Percentiles rank a stretch among this genome's conserved stretches.
These are phyloP conservation scores for Abrus precatorius DNA, from an alignment of 306 rosid species.

Conservation along the genomic window DNA sequence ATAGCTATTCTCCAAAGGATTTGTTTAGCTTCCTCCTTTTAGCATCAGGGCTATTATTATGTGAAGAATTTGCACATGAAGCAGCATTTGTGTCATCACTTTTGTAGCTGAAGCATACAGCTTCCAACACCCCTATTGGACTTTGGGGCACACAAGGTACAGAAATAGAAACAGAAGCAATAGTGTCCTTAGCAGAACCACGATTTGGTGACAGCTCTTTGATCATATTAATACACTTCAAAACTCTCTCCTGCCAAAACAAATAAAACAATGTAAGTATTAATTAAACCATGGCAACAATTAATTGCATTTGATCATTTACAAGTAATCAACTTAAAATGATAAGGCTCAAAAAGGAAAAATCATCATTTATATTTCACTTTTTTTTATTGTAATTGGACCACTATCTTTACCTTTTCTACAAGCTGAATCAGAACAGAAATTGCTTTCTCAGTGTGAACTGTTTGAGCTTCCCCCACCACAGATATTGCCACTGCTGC, in stretches of 20 bases:
- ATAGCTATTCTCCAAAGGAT: constrained; percentile 62
- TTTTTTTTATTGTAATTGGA: constrained; percentile 43
- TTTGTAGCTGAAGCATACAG: constrained; percentile 80
- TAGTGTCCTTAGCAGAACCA: constrained; percentile 49
- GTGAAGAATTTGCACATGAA: constrained; percentile 76
- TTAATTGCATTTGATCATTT: constrained; percentile 34
- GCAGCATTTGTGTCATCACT: constrained; percentile 74
- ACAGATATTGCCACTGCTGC: constrained; percentile 87
- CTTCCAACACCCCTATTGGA: constrained; percentile 86
- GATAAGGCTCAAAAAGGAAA: constrained; percentile 39
- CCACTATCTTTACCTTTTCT: constrained; percentile 69
- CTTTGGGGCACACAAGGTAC: constrained; percentile 73
- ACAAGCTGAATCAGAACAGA: constrained; percentile 68
- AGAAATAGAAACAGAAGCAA: constrained; percentile 55
- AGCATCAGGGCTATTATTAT: constrained; percentile 62
- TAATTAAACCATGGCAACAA: constrained; percentile 10
- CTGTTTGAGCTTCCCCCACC: constrained; percentile 63
- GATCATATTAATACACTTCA: constrained; percentile 69
- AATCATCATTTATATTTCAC: constrained; percentile 38
- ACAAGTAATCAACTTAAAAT: constrained; percentile 46
- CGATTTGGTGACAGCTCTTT: constrained; percentile 49
- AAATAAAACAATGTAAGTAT: background rate
- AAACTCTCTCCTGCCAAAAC: constrained; percentile 72
- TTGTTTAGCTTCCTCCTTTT: constrained; percentile 83
- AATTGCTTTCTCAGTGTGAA: constrained; percentile 67